phyloP scores from a whole-genome alignment of 306 rosid genomes.

The Hippophae tibetana region DNA sequence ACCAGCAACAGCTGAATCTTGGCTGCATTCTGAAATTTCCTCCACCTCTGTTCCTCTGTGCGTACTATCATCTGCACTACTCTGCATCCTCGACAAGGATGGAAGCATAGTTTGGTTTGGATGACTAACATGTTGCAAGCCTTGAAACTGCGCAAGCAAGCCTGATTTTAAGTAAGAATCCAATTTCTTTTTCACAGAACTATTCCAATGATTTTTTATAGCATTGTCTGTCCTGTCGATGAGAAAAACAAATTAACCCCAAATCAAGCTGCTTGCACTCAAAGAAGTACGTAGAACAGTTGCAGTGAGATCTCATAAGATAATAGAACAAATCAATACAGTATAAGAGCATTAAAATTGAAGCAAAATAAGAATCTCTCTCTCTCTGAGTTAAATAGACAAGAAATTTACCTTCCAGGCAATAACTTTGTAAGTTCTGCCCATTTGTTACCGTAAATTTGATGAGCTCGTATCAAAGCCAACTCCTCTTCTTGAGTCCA shows the following conservation, averaged over 20 bases:
- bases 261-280: no score
- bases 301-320: background rate
- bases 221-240: slow-evolving; percentile 96
- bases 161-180: slow-evolving; percentile 96
- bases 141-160: slow-evolving; percentile 57
- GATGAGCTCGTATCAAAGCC: slow-evolving; percentile 90
- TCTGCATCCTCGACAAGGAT: slow-evolving; percentile 58
- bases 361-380: background rate
- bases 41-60: slow-evolving; percentile 54
- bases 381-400: background rate
- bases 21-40: slow-evolving; percentile 84
- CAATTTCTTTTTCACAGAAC: slow-evolving; percentile 96
- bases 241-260: slow-evolving; percentile 18
- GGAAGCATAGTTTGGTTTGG: slow-evolving; percentile 43
- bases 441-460: slow-evolving; percentile 88
- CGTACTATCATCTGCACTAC: slow-evolving; percentile 60
- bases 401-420: slow-evolving; percentile 74
- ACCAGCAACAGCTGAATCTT: slow-evolving; percentile 55
- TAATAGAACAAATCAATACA: background rate
- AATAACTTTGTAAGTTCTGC: slow-evolving; percentile 86
- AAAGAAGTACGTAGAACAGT: background rate
- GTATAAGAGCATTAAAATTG: background rate
- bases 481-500: slow-evolving; percentile 98
- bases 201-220: slow-evolving; percentile 98
- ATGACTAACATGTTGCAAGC: slow-evolving; percentile 45